Percentiles rank a stretch among this genome's conserved stretches.
phyloP scores from a whole-genome alignment of 2,329 filamentous ascomycete species.

The Neonectria coccinea region DNA sequence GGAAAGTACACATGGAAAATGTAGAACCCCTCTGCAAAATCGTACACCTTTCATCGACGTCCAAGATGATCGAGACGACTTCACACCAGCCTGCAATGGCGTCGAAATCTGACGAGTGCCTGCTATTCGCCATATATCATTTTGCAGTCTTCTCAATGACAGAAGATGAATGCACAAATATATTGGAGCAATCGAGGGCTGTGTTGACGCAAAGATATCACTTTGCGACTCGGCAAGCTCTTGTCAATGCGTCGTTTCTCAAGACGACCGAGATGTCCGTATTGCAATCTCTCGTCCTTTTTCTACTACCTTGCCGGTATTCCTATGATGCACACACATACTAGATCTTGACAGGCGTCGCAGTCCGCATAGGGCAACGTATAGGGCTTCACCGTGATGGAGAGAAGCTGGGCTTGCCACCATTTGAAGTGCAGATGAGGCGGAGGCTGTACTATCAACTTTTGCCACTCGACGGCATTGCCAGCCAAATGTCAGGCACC shows the following conservation, averaged over 20 bases:
- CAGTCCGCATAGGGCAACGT: constrained; percentile 63
- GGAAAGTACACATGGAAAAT: constrained; percentile 41
- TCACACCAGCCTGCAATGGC: constrained; percentile 34
- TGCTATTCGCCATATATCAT: constrained; percentile 59
- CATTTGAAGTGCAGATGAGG: constrained; percentile 65
- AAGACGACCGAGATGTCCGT: constrained; percentile 64
- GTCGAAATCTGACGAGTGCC: constrained; percentile 50
- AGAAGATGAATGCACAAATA: constrained; percentile 54
- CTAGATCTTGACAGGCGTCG: constrained; percentile 62
- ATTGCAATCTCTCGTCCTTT: constrained; percentile 65
- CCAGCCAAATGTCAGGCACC: constrained; percentile 45
- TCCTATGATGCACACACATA: constrained; percentile 59
- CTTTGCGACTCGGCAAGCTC: constrained; percentile 58
- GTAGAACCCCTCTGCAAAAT: constrained; percentile 44
- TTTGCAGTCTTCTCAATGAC: constrained; percentile 55
- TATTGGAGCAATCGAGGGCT: constrained; percentile 52
- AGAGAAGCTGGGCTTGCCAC: constrained; percentile 45
- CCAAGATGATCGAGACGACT: constrained; percentile 32
- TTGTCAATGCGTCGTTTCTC: constrained; percentile 63
- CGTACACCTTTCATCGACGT: constrained; percentile 43
- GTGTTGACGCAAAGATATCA: constrained; percentile 53
- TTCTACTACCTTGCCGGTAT: constrained; percentile 54
- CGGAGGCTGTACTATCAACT: constrained; percentile 67
- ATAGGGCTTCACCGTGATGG: constrained; percentile 66
- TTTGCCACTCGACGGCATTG: constrained; percentile 52